phyloP scores from a whole-genome alignment of 2,329 filamentous ascomycete species.

The Nigrospora sphaerica region DNA sequence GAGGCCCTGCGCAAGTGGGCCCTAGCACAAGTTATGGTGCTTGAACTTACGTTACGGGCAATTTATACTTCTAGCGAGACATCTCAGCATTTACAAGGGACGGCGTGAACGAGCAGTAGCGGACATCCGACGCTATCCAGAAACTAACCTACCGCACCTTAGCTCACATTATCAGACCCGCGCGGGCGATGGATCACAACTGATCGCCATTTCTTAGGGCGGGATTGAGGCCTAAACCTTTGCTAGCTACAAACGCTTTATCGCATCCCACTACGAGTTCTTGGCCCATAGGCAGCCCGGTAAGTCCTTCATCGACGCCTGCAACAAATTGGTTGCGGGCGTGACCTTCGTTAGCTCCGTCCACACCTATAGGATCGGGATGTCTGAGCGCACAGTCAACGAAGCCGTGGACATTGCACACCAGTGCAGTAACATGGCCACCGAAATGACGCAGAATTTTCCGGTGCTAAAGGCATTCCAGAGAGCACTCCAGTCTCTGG shows the following conservation, averaged over 20 bases:
- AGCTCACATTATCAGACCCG: background rate
- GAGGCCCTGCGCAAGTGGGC: too few relatives aligned
- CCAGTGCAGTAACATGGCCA: background rate
- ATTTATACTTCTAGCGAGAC: conserved; percentile 7
- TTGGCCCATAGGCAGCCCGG: background rate
- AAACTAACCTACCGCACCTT: conserved; percentile 4
- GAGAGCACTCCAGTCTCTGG: background rate
- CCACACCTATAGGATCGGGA: too few relatives aligned
- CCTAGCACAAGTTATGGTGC: too few relatives aligned
- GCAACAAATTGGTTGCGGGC: conserved; percentile 5
- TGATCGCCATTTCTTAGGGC: background rate
- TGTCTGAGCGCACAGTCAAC: too few relatives aligned
- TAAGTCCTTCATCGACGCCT: conserved; percentile 6
- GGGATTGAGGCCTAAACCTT: conserved; percentile 3
- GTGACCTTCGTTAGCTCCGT: background rate
- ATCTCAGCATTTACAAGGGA: background rate
- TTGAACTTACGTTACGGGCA: too few relatives aligned
- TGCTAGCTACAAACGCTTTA: conserved; percentile 1
- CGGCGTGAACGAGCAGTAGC: background rate
- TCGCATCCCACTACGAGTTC: conserved; percentile 4
- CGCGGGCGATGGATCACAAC: background rate
- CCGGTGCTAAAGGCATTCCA: background rate
- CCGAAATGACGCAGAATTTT: background rate
- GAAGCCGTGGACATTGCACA: background rate
- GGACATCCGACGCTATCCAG: background rate